A percentile compares a stretch with the other conserved stretches of the same genome.
Conservation (phyloP, 148 eudicot species). For the Beta vulgaris region DNA sequence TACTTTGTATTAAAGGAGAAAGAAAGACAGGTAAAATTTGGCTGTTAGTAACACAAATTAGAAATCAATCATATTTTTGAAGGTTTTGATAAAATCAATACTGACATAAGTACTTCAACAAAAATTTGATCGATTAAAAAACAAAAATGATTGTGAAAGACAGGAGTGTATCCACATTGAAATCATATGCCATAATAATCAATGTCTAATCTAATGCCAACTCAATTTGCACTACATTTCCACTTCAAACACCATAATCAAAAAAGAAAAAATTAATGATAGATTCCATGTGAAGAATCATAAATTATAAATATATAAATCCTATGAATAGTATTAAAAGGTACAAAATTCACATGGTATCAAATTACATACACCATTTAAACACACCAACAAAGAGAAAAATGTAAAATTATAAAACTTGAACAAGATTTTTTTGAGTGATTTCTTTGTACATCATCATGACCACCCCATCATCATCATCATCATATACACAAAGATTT, state of each 20-base stretch:
- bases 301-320: background rate
- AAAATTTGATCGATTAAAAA: no score
- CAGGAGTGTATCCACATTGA: slow-evolving; percentile 6
- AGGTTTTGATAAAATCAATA: background rate
- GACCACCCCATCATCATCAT: slow-evolving; percentile 11
- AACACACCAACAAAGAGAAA: background rate
- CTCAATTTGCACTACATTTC: slow-evolving; percentile 13
- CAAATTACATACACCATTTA: background rate
- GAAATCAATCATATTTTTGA: background rate
- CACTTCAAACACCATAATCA: background rate
- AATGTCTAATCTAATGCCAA: slow-evolving; percentile 25
- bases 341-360: background rate
- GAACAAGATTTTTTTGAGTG: slow-evolving; percentile 1
- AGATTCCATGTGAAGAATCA: slow-evolving; percentile 16
- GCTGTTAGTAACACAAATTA: background rate
- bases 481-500: slow-evolving; percentile 18
- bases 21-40: background rate
- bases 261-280: background rate
- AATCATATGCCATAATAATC: slow-evolving; percentile 21
- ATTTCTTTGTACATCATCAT: slow-evolving; percentile 23
- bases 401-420: background rate
- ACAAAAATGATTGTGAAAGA: background rate
- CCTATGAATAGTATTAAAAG: background rate
- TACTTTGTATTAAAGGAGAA: background rate
- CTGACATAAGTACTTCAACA: background rate